Evolutionary conservation across 306 rosid genomes (phyloP).

Genomic region (Fragaria nilgerrensis): DNA sequence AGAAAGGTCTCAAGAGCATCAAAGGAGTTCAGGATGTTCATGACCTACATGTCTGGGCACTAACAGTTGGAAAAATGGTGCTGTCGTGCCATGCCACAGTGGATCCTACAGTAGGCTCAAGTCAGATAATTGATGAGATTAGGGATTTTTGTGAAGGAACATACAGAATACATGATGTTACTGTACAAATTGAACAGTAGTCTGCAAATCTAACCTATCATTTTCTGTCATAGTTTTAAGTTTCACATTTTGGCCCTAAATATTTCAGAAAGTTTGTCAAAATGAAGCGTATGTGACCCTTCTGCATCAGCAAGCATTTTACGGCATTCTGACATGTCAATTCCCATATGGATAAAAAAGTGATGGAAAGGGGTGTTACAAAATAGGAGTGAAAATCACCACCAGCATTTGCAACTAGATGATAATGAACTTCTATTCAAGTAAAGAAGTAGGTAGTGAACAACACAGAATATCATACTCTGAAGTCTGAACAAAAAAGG

Average conservation of each 20-base stretch:
- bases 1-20: constrained; percentile 54
- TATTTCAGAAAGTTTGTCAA: neutral
- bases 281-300: neutral
- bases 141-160: constrained; percentile 56
- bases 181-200: constrained; percentile 69
- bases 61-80: constrained; percentile 70
- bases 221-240: neutral
- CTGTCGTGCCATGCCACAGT: constrained; percentile 70
- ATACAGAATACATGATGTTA: constrained; percentile 63
- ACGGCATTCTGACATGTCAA: neutral
- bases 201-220: neutral
- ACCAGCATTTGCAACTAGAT: neutral
- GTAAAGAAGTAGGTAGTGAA: neutral
- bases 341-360: neutral
- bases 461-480: constrained; percentile 9
- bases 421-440: neutral
- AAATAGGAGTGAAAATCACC: neutral
- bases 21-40: constrained; percentile 68
- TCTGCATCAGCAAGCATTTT: neutral
- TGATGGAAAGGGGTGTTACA: neutral
- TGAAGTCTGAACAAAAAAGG: constrained; percentile 21
- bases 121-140: constrained; percentile 45
- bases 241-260: neutral
- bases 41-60: constrained; percentile 86
- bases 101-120: constrained; percentile 47